phyloP scores from a whole-genome alignment of 306 rosid species.

The Senna tora region DNA sequence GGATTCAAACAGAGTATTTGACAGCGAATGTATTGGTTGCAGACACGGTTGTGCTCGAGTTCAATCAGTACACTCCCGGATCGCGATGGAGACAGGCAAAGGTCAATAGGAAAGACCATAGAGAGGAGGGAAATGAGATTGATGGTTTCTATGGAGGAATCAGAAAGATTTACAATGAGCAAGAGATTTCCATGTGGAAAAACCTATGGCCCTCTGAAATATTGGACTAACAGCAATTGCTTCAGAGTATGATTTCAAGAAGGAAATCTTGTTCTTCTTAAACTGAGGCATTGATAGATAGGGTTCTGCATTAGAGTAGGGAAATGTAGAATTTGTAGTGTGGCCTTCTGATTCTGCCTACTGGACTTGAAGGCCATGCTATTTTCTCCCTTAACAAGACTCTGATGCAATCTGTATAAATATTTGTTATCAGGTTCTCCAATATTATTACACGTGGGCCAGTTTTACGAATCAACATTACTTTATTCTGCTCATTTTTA shows the following conservation, averaged over 20 bases:
- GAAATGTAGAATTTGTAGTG: constrained; percentile 8
- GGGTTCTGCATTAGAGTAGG: neutral
- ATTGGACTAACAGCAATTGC: neutral
- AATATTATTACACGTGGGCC: neutral
- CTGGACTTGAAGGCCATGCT: constrained; percentile 17
- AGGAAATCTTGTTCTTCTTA: neutral
- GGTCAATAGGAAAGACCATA: neutral
- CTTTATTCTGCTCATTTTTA: no score
- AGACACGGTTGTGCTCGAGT: constrained; percentile 1
- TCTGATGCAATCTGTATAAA: neutral
- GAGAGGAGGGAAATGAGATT: constrained; percentile 19
- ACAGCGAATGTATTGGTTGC: constrained; percentile 4
- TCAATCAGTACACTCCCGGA: neutral
- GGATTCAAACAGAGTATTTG: neutral
- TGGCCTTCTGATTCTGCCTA: neutral
- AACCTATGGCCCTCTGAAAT: constrained; percentile 21
- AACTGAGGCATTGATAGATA: neutral
- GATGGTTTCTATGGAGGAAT: constrained; percentile 20
- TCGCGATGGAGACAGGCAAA: neutral
- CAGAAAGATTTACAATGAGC: neutral
- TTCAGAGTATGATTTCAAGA: neutral
- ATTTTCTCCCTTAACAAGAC: no score
- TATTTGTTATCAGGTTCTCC: constrained; percentile 1
- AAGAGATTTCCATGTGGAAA: constrained; percentile 21
- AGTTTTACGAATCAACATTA: neutral